Evolutionary conservation across 768 basidiomycete species (phyloP).

Genomic region (Collybiopsis luxurians): DNA sequence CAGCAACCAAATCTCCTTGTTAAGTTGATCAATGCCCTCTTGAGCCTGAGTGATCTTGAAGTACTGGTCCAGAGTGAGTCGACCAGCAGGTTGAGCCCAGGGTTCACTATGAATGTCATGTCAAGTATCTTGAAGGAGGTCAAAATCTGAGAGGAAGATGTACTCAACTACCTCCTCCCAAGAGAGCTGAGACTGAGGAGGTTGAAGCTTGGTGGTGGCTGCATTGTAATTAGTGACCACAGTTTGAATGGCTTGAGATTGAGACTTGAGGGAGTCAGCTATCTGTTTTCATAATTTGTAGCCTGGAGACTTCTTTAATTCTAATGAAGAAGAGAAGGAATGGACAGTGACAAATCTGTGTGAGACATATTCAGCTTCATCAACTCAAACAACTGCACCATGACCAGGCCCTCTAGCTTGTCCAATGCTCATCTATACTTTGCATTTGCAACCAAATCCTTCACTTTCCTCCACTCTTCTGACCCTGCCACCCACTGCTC

Average conservation of each 20-base stretch:
- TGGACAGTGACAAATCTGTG: conserved; percentile 12
- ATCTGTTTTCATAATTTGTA: conserved; percentile 20
- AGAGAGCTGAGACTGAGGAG: conserved; percentile 2
- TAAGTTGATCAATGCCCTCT: conserved; percentile 21
- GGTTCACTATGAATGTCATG: background rate
- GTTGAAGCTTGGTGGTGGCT: conserved; percentile 10
- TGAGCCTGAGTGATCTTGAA: conserved; percentile 16
- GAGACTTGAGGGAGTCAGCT: conserved; percentile 15
- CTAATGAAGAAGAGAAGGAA: background rate
- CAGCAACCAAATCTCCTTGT: conserved; percentile 20
- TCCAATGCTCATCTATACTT: conserved; percentile 10
- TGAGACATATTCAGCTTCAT: conserved; percentile 11
- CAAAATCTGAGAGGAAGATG: conserved; percentile 19
- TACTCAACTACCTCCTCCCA: conserved; percentile 24
- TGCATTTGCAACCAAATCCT: conserved; percentile 1
- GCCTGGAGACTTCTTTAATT: conserved; percentile 1
- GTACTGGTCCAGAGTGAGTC: conserved; percentile 13
- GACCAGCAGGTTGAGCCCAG: conserved; percentile 14
- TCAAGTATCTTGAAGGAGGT: conserved; percentile 13
- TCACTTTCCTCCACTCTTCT: conserved; percentile 1
- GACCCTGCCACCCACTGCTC: conserved; percentile 7
- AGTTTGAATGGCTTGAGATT: conserved; percentile 16
- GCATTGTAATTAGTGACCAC: conserved; percentile 17
- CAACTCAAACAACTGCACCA: conserved; percentile 13
- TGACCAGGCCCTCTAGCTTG: conserved; percentile 6